phyloP scores from a whole-genome alignment of 768 basidiomycete genomes.

The Leccinum ochraceum region DNA sequence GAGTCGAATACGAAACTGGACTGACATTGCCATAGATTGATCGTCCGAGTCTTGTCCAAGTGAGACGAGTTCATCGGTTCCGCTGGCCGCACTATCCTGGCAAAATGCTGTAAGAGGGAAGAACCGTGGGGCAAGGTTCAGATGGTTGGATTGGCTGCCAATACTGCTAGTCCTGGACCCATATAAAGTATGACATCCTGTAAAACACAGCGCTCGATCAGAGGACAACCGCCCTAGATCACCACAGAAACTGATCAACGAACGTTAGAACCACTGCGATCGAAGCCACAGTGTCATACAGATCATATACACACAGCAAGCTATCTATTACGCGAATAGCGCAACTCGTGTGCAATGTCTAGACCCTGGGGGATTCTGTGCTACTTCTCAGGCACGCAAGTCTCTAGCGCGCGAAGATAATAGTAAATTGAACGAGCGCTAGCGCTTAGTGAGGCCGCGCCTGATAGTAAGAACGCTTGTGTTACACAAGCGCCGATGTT shows the following conservation, averaged over 20 bases:
- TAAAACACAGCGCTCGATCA: neutral
- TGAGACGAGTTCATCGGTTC: neutral
- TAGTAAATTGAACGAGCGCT: neutral
- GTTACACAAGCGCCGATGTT: neutral
- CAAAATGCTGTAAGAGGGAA: neutral
- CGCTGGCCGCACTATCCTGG: neutral
- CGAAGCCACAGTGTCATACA: neutral
- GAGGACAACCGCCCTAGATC: too few relatives aligned
- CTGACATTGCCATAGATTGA: neutral
- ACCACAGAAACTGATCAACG: neutral
- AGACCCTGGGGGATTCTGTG: neutral
- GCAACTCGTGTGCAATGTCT: neutral
- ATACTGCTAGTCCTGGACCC: neutral
- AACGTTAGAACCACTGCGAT: neutral
- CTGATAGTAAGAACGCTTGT: too few relatives aligned
- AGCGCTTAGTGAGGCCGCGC: neutral
- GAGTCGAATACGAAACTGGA: neutral
- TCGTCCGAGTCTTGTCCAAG: too few relatives aligned
- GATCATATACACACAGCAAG: slow-evolving; percentile 3
- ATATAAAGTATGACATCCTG: neutral
- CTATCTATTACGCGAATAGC: neutral
- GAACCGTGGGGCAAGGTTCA: too few relatives aligned
- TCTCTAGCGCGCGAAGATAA: neutral
- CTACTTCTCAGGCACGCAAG: neutral
- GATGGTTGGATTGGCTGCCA: slow-evolving; percentile 2